phyloP scores from a whole-genome alignment of 192 early-diverging fungal species.

The Coemansia sp. region DNA sequence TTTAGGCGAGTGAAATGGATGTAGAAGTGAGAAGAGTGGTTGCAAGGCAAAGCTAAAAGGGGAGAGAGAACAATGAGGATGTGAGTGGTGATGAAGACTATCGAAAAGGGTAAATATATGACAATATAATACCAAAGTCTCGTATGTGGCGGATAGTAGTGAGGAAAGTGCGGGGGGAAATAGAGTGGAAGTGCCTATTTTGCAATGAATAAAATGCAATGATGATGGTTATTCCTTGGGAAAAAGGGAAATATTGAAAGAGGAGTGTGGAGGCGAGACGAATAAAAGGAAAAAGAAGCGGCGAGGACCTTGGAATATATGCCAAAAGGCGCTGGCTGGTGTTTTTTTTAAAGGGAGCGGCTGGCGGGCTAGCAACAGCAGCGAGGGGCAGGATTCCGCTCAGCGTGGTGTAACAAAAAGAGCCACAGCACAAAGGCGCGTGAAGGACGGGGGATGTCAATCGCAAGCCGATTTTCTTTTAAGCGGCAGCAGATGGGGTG shows the following conservation, averaged over 20 bases:
- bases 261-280: not conserved
- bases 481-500: not conserved
- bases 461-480: slow-evolving; percentile 1
- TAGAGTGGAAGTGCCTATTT: slow-evolving; percentile 8
- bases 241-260: slow-evolving; percentile 1
- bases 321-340: no score
- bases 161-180: not conserved
- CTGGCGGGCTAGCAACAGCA: not conserved
- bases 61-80: slow-evolving; percentile 5
- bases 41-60: not conserved
- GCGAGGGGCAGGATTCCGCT: not conserved
- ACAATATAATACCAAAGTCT: slow-evolving; percentile 8
- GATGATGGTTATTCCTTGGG: slow-evolving; percentile 4
- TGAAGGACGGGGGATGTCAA: not conserved
- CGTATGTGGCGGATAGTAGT: not conserved
- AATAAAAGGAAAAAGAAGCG: not conserved
- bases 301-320: not conserved
- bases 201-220: slow-evolving; percentile 9
- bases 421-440: not conserved
- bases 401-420: not conserved
- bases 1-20: slow-evolving; percentile 2
- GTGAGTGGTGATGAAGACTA: not conserved
- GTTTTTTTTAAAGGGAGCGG: not conserved
- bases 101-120: not conserved
- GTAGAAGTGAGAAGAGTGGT: not conserved